A percentile compares a stretch with the other conserved stretches of the same genome.
phyloP scores from a whole-genome alignment of 345 rosid species.

The Cardamine resedifolia region DNA sequence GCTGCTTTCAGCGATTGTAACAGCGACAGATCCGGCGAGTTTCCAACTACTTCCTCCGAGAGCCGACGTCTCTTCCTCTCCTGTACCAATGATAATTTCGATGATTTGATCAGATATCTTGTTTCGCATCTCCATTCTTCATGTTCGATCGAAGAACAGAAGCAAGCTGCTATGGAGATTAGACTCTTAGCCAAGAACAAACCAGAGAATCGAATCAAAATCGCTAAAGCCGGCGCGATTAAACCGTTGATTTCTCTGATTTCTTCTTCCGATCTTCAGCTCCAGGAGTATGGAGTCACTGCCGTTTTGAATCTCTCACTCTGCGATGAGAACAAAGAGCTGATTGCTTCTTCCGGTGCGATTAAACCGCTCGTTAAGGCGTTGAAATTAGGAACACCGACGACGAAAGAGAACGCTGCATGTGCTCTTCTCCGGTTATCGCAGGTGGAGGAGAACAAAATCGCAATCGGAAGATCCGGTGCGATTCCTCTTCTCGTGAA shows the following conservation, averaged over 20 bases:
- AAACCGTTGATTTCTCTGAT: conserved; percentile 65
- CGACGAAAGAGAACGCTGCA: conserved; percentile 87
- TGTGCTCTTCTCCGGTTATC: conserved; percentile 89
- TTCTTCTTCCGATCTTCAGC: conserved; percentile 66
- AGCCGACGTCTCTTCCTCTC: conserved; percentile 54
- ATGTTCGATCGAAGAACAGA: conserved; percentile 69
- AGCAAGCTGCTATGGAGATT: conserved; percentile 95
- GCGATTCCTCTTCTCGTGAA: conserved; percentile 69
- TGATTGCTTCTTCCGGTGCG: conserved; percentile 76
- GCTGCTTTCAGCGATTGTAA: conserved; percentile 90
- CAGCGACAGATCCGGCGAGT: conserved; percentile 87
- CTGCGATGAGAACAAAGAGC: conserved; percentile 86
- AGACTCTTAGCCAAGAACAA: conserved; percentile 88
- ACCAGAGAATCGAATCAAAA: conserved; percentile 72
- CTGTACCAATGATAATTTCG: conserved; percentile 52
- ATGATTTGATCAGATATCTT: conserved; percentile 62
- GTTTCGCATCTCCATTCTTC: conserved; percentile 60
- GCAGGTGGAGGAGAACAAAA: conserved; percentile 72
- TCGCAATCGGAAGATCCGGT: conserved; percentile 84
- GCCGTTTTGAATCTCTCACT: conserved; percentile 83
- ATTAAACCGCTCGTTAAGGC: conserved; percentile 79
- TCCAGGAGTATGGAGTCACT: conserved; percentile 92
- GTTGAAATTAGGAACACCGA: conserved; percentile 63
- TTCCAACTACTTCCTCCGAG: conserved; percentile 53
- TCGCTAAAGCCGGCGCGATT: conserved; percentile 81